phyloP scores from a whole-genome alignment of 768 basidiomycete genomes.

The Trametes elegans region DNA sequence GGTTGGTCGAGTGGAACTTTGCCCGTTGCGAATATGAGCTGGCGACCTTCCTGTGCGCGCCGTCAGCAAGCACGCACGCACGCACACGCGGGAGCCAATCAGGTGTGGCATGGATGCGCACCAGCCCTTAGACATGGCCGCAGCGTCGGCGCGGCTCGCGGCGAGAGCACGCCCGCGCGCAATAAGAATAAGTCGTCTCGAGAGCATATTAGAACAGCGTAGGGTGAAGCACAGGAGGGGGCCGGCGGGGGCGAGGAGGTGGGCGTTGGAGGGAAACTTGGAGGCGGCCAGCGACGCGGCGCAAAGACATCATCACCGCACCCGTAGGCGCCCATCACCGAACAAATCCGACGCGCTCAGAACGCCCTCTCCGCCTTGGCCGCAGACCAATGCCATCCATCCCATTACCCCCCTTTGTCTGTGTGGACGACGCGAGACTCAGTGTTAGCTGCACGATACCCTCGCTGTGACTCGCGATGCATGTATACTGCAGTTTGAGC shows the following conservation, averaged over 20 bases:
- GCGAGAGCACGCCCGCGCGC: slow-evolving; percentile 56
- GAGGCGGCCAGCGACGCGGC: slow-evolving; percentile 19
- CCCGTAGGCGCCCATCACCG: slow-evolving; percentile 18
- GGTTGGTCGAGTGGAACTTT: slow-evolving; percentile 67
- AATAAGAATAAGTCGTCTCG: slow-evolving; percentile 63
- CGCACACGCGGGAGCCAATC: slow-evolving; percentile 6
- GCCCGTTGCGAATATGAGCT: slow-evolving; percentile 48
- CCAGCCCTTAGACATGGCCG: slow-evolving; percentile 47
- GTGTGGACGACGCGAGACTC: neutral
- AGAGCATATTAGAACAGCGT: slow-evolving; percentile 50
- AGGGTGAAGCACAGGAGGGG: neutral
- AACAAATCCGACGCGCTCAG: slow-evolving; percentile 17
- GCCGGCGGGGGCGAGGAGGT: neutral
- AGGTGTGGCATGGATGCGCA: slow-evolving; percentile 27
- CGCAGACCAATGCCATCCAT: slow-evolving; percentile 6
- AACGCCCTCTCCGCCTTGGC: neutral
- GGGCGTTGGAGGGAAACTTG: slow-evolving; percentile 5
- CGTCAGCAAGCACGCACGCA: too few species aligned
- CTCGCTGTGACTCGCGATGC: neutral
- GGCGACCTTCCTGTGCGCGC: slow-evolving; percentile 42
- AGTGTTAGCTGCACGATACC: neutral
- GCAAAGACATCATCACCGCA: slow-evolving; percentile 16
- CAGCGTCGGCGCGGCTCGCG: slow-evolving; percentile 34
- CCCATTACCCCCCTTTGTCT: neutral
- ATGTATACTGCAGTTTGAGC: too few species aligned